Base-by-base conservation (phyloP, 2,329 filamentous ascomycete genomes). In the Cytospora leucostoma region DNA sequence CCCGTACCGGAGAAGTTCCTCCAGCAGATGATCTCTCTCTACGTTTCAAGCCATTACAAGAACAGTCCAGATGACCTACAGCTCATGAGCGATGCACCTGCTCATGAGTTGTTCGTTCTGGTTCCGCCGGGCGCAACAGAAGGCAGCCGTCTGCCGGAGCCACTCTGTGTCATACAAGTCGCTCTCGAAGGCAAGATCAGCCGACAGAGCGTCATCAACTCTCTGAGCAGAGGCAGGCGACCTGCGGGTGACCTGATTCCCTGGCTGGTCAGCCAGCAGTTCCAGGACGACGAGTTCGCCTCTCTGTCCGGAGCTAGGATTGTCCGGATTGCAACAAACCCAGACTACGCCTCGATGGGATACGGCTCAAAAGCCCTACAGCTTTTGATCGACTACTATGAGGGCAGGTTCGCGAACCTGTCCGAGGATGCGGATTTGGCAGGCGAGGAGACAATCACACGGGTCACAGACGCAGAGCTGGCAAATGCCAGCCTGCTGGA, bases 21-120 rank as follows among this genome's bases (percentile, higher is more conserved):
- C 61, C 95, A 99, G 74, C 93, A 97, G 71, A 97, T 99, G 92
- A 94, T 99, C 77, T 93, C 93, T 0, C 84, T 99, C 2, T 99
- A 98, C 71, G 96, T 99, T 34, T 93, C 95, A 34, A 96, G 92
- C 59, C 93, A 97, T 76, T 97, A 99, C 82, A 98, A 98, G 77
- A 99, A 99, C 77, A 92, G 93, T 0, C 95, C 95, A 0, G 96
- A 99, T 71, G 95, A 99, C 71, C 83, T 99, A n/a, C 95, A 98
- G 75, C 85, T 99, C 63, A 96, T 99, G 92, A 97, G 92, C 66
- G 95, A 99, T 76, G 95, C 95, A 1, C 95, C 95, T 1, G 94
- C 95, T 0, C 95, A 99, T 76, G 93, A 98, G 74, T 85, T 99
- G 7, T 99, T 95, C 71, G 95, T 98, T 11, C 86, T 99, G 32